Percentiles rank a stretch among this genome's conserved stretches.
phyloP scores from a whole-genome alignment of 176 grass and related monocot genomes.

The Musa beccarii region DNA sequence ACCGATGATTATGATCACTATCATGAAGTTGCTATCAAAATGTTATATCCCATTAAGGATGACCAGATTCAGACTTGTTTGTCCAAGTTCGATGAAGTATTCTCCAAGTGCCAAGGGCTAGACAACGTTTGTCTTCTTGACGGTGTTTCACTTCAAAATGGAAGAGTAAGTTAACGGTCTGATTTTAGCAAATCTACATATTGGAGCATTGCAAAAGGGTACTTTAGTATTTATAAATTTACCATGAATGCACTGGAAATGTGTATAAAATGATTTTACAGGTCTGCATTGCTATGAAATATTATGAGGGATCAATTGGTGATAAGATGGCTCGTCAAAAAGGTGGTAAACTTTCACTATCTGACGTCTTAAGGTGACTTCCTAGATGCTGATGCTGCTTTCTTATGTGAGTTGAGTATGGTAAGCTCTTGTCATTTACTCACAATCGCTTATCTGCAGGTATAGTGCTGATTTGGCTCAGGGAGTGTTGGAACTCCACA shows the following conservation, averaged over 20 bases:
- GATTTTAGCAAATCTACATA: background rate
- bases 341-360: constrained; percentile 72
- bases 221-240: constrained; percentile 17
- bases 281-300: constrained; percentile 93
- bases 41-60: constrained; percentile 77
- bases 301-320: constrained; percentile 90
- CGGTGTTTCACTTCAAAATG: constrained; percentile 77
- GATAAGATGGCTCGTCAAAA: constrained; percentile 84
- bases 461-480: constrained; percentile 76
- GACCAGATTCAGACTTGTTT: constrained; percentile 74
- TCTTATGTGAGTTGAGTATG: constrained; percentile 1
- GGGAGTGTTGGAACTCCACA: constrained; percentile 65
- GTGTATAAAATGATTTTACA: constrained; percentile 24
- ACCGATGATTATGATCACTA: constrained; percentile 53
- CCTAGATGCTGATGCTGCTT: constrained; percentile 4
- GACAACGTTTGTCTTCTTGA: constrained; percentile 57
- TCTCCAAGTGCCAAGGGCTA: constrained; percentile 60
- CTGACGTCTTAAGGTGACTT: constrained; percentile 71
- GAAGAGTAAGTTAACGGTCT: constrained; percentile 47
- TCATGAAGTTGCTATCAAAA: constrained; percentile 92
- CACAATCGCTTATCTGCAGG: constrained; percentile 31
- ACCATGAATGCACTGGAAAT: background rate
- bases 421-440: background rate
- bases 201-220: background rate
- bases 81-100: constrained; percentile 69